phyloP scores from a whole-genome alignment of 306 rosid genomes.

The Cyamopsis tetragonoloba region DNA sequence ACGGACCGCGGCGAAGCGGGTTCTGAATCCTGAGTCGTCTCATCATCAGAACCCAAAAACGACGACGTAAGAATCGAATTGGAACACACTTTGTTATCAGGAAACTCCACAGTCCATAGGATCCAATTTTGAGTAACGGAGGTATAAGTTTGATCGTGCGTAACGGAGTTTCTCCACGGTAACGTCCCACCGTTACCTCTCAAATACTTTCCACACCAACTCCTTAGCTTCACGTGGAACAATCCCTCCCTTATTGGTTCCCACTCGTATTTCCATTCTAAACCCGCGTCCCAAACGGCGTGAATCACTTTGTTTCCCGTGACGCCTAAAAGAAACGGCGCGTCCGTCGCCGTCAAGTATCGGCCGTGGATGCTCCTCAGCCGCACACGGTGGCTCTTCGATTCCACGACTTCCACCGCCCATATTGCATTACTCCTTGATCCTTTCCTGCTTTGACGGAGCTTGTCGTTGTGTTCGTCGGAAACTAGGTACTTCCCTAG shows the following conservation, averaged over 20 bases:
- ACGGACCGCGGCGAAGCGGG: too few relatives aligned
- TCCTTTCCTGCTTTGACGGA: slow-evolving; percentile 61
- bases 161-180: slow-evolving; percentile 84
- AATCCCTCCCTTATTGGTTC: slow-evolving; percentile 65
- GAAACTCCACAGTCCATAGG: slow-evolving; percentile 46
- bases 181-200: slow-evolving; percentile 79
- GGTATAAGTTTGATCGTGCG: slow-evolving; percentile 59
- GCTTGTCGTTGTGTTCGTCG: slow-evolving; percentile 39
- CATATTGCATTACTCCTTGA: slow-evolving; percentile 40
- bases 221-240: slow-evolving; percentile 53
- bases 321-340: slow-evolving; percentile 48
- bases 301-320: slow-evolving; percentile 61
- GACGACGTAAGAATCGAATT: slow-evolving; percentile 33
- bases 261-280: slow-evolving; percentile 56
- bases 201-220: slow-evolving; percentile 69
- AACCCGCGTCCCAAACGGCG: slow-evolving; percentile 4
- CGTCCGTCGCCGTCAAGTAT: slow-evolving; percentile 58
- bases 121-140: slow-evolving; percentile 59
- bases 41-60: slow-evolving; percentile 46
- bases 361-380: slow-evolving; percentile 47
- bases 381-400: slow-evolving; percentile 41
- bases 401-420: slow-evolving; percentile 51
- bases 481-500: slow-evolving; percentile 62
- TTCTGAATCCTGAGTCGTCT: too few relatives aligned
- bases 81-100: slow-evolving; percentile 16